Evolutionary conservation across 2,329 filamentous ascomycete genomes (phyloP), one percentile per base, ranked within the genome.

Genomic region (Stagonosporopsis tanaceti): DNA sequence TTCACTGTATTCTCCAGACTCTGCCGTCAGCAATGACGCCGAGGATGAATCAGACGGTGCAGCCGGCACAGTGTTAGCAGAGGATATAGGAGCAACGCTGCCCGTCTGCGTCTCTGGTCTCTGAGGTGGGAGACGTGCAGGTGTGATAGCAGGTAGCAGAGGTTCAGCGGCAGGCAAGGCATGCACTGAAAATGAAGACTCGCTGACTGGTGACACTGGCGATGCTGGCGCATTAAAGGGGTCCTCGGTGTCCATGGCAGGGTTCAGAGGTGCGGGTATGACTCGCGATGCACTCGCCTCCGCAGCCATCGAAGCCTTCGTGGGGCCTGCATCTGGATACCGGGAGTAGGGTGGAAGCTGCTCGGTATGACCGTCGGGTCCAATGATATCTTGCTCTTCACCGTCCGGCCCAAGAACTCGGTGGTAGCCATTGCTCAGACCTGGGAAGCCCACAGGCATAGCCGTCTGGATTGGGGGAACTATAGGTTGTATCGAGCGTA

Each of bases 331-430:
- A 50, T 96, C 91, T 2, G 93, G 92, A 76, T 96, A 97, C 73
- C 92, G 85, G 14, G 92, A 91, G 72, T 98, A 98, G 0, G 94
- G 94, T 12, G 94, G 94, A 17, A 97, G 80, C 74, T 96, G 92
- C 76, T 98, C 94, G 1, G 90, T 89, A 71, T 97, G 93, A 1
- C 93, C 93, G 69, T 96, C 87, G 0, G 90, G 91, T 1, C 93
- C 93, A 48, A 97, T 89, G 51, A 97, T 86, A 72, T 93, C 93
- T 44, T 89, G 92, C 66, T 97, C 93, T 77, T 97, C 92, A 50
- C 92, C 92, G 54, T 93, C 90, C 0, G 91, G 89, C 0, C 90
- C 91, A 48, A 92, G 77, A 48, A 89, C 87, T 61, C 90, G 82
- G 69, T 89, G 90, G 67, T 93, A 96, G 52, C 84, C 80, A 58